Evolutionary conservation across 352 stramenopile species (phyloP), one percentile per base, ranked within the genome.

Genomic region (Blastocystis sp.): DNA sequence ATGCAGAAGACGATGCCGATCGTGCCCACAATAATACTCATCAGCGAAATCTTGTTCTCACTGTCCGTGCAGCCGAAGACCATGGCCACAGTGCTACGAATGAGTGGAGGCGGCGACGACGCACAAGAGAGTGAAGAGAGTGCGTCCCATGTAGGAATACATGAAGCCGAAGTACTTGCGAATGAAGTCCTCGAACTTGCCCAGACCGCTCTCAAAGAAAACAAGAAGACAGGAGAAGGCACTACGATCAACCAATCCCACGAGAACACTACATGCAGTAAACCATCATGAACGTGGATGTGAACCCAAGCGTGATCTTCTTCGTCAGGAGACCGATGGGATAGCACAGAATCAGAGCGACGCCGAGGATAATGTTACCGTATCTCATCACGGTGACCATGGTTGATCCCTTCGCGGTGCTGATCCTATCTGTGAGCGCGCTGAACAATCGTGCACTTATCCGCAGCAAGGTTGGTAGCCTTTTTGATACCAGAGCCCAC

Each of bases 101-200:
- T 61, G 19, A 80, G 21, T 2, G 16, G 24, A 29, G 21, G n/a
- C 24, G 6, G 26, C 39, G 39, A 29, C 24, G 24, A 71, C 29
- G 39, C 79, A 89, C 79, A 89, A 89, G 62, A 89, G 66, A 55
- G 50, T 71, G 63, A 89, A 89, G 41, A 89, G 31, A 70, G 79
- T 78, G 31, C 79, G 62, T 41, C 79, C 79, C 62, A 79, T 65
- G 62, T 80, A 89, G 39, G 79, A 80, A 50, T 65, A 89, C 59
- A 89, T 89, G 26, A 89, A 89, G 61, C 79, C 79, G 59, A 89
- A 89, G 55, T 89, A 79, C 66, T 89, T 89, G 26, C 61, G 55
- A 24, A 89, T 79, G 59, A 78, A 89, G 33, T 41, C 63, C 31
- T 89, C 63, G 45, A 62, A 80, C 79, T 89, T 89, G 31, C 63